Evolutionary conservation across 2,329 filamentous ascomycete genomes (phyloP).

Genomic region (Calonectria hawksworthii): DNA sequence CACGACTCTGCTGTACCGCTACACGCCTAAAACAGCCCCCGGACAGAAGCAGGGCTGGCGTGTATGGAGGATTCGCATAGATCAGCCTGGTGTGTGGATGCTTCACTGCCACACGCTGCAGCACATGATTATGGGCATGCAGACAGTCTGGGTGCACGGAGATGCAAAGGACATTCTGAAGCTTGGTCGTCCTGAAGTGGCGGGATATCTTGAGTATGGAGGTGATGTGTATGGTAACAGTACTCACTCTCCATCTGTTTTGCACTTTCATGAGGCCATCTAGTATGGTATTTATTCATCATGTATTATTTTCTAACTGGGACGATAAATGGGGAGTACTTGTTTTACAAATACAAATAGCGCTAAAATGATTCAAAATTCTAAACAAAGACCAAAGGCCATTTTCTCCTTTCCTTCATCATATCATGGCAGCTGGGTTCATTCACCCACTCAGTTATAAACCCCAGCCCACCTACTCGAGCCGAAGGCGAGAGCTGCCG

Average conservation of each 20-base stretch:
- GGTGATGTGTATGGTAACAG: neutral
- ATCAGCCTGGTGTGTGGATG: slow-evolving; percentile 72
- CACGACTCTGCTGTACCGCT: neutral
- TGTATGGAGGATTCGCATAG: slow-evolving; percentile 36
- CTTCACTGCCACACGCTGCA: slow-evolving; percentile 72
- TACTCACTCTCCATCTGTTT: neutral
- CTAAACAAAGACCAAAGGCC: neutral
- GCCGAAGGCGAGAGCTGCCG: neutral
- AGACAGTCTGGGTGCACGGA: neutral
- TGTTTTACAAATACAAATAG: neutral
- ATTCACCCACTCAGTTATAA: neutral
- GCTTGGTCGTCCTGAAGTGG: neutral
- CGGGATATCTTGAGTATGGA: neutral
- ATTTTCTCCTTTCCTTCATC: neutral
- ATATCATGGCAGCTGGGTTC: neutral
- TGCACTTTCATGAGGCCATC: neutral
- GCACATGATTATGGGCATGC: slow-evolving; percentile 69
- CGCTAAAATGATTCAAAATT: neutral
- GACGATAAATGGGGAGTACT: neutral
- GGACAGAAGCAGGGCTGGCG: neutral
- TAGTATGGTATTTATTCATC: neutral
- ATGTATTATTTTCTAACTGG: neutral
- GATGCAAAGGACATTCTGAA: slow-evolving; percentile 7
- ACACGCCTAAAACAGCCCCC: neutral
- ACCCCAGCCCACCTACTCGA: neutral